Percentiles rank a stretch among this genome's conserved stretches.
These are phyloP conservation scores for Heimioporus sp. DNA, from an alignment of 768 basidiomycete species.

Conservation along the genomic window DNA sequence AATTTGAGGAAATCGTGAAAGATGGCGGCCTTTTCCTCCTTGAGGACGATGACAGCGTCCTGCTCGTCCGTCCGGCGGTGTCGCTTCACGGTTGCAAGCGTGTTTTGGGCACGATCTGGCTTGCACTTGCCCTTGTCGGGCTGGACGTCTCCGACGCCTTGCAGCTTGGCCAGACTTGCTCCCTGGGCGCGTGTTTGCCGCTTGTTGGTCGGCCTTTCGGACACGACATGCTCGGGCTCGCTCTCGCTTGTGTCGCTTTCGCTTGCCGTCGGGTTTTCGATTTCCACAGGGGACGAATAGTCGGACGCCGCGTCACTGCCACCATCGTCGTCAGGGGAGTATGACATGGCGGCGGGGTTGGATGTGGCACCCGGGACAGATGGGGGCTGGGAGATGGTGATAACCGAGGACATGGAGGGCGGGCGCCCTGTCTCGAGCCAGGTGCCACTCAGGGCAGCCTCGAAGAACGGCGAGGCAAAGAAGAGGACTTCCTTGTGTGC, in stretches of 20 bases:
- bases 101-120: conserved; percentile 19
- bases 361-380: conserved; percentile 50
- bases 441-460: conserved; percentile 84
- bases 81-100: conserved; percentile 41
- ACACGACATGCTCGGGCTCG: conserved; percentile 29
- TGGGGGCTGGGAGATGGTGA: conserved; percentile 80
- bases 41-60: conserved; percentile 85
- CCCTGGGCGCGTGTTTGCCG: conserved; percentile 43
- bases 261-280: conserved; percentile 35
- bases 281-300: conserved; percentile 40
- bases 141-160: conserved; percentile 30
- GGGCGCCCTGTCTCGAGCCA: conserved; percentile 90
- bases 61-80: conserved; percentile 48
- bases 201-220: conserved; percentile 13
- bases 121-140: conserved; percentile 26
- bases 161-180: conserved; percentile 60
- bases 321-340: conserved; percentile 53
- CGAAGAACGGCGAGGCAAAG: conserved; percentile 95
- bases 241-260: conserved; percentile 36
- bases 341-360: conserved; percentile 51
- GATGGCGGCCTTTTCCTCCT: conserved; percentile 84
- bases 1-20: conserved; percentile 95
- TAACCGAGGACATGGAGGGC: conserved; percentile 75
- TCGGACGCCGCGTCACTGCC: conserved; percentile 35
- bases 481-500: conserved; percentile 89